A percentile compares a stretch with the other conserved stretches of the same genome.
These are phyloP conservation scores for Passalora sequoiae DNA, from an alignment of 2,329 filamentous ascomycete species.

Conservation along the genomic window DNA sequence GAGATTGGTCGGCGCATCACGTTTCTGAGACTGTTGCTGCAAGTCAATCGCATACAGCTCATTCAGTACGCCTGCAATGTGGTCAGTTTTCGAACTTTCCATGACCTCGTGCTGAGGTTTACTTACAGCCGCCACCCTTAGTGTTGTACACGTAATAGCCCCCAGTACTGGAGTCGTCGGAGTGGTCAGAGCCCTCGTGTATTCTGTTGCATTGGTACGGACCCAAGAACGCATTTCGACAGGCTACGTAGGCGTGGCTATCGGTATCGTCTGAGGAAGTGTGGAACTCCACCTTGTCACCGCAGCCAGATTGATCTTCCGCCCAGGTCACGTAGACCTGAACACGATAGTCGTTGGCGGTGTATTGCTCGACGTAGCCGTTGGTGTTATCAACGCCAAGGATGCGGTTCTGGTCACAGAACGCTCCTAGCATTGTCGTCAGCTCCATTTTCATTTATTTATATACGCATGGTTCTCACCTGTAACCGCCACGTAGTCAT, in stretches of 20 bases:
- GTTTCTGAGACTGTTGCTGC: too few species aligned
- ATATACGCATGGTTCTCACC: not conserved
- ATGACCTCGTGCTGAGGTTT: too few species aligned
- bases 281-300: slow-evolving; percentile 2
- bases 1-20: too few species aligned
- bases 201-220: not conserved
- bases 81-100: too few species aligned
- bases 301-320: slow-evolving; percentile 2
- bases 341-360: not conserved
- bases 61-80: too few species aligned
- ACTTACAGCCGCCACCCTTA: too few species aligned
- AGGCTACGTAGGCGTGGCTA: not conserved
- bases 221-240: not conserved
- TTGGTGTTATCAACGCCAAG: not conserved
- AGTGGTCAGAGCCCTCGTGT: not conserved
- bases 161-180: not conserved
- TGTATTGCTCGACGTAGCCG: slow-evolving; percentile 1
- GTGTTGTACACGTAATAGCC: slow-evolving; percentile 1
- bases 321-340: slow-evolving; percentile 1
- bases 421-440: not conserved
- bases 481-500: not conserved
- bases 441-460: not conserved
- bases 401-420: not conserved
- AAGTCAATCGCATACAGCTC: too few species aligned
- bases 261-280: not conserved